Percentiles rank a stretch among this genome's conserved stretches.
phyloP scores from a whole-genome alignment of 306 rosid species.

The Prunus dulcis region DNA sequence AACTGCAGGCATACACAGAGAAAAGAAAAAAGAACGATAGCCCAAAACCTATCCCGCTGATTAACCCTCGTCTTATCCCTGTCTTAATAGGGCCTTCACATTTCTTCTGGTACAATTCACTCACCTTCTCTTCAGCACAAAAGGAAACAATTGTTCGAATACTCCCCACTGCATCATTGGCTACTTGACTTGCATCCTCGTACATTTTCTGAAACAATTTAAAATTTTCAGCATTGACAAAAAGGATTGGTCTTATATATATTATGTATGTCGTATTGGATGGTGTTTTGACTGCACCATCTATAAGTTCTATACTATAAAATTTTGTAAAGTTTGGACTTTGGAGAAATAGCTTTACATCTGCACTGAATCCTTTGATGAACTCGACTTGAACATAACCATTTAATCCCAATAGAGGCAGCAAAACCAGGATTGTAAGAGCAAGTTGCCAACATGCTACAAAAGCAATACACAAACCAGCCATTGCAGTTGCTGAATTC shows the following conservation, averaged over 20 bases:
- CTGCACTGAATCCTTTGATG: constrained; percentile 58
- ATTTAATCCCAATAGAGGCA: constrained; percentile 50
- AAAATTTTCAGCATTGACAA: not conserved
- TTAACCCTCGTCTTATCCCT: constrained; percentile 47
- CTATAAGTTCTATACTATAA: no score
- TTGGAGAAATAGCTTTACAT: constrained; percentile 56
- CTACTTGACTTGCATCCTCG: constrained; percentile 81
- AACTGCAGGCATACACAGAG: constrained; percentile 44
- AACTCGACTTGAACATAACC: constrained; percentile 51
- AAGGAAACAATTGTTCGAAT: constrained; percentile 76
- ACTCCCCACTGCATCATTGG: constrained; percentile 72
- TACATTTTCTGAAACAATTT: constrained; percentile 51
- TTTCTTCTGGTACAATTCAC: constrained; percentile 46
- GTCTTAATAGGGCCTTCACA: constrained; percentile 53
- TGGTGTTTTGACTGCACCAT: not conserved
- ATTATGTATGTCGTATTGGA: not conserved
- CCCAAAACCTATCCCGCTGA: constrained; percentile 58
- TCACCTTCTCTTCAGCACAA: constrained; percentile 85
- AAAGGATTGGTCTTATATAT: not conserved
- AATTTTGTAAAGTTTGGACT: not conserved
- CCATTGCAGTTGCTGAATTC: constrained; percentile 39
- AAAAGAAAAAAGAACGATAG: constrained; percentile 46
- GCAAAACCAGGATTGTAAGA: constrained; percentile 49
- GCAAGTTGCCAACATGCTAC: constrained; percentile 68
- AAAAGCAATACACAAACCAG: constrained; percentile 63